These are phyloP conservation scores for Aspergillus pseudoterreus DNA, from an alignment of 2,329 filamentous ascomycete genomes.

Conservation along the genomic window DNA sequence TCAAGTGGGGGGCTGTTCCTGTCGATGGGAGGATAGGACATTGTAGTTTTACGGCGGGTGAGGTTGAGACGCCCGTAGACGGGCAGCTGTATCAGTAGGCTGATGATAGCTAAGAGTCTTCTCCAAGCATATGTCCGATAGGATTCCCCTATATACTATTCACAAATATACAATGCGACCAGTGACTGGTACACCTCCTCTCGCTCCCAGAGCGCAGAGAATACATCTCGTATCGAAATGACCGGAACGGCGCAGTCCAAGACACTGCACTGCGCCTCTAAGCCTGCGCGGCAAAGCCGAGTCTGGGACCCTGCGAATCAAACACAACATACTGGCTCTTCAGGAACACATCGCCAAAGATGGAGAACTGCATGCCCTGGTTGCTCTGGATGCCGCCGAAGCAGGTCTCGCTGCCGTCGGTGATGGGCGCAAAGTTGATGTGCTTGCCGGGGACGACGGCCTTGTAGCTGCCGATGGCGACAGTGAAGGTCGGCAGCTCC, in stretches of 20 bases:
- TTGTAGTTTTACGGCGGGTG: too few relatives aligned
- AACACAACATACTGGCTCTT: constrained; percentile 75
- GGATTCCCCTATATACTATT: too few relatives aligned
- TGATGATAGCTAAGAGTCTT: too few relatives aligned
- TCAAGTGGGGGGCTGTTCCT: too few relatives aligned
- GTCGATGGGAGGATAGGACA: too few relatives aligned
- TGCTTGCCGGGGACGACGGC: constrained; percentile 52
- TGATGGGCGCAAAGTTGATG: constrained; percentile 52
- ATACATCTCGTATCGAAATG: background rate
- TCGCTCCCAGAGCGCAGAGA: too few relatives aligned
- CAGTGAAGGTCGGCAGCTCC: constrained; percentile 51
- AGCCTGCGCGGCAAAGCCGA: constrained; percentile 48
- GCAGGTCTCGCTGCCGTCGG: constrained; percentile 49
- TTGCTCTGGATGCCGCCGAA: constrained; percentile 72
- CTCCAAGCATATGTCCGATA: too few relatives aligned
- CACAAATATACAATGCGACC: too few relatives aligned
- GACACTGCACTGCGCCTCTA: constrained; percentile 8
- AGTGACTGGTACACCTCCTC: too few relatives aligned
- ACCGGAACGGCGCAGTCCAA: background rate
- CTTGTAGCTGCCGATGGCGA: constrained; percentile 48
- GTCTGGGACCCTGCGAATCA: constrained; percentile 49
- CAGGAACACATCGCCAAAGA: constrained; percentile 75
- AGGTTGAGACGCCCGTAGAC: too few relatives aligned
- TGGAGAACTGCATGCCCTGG: constrained; percentile 57
- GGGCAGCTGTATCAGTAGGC: too few relatives aligned